phyloP scores from a whole-genome alignment of 140 eudicot species.

The Anethum foeniculum region DNA sequence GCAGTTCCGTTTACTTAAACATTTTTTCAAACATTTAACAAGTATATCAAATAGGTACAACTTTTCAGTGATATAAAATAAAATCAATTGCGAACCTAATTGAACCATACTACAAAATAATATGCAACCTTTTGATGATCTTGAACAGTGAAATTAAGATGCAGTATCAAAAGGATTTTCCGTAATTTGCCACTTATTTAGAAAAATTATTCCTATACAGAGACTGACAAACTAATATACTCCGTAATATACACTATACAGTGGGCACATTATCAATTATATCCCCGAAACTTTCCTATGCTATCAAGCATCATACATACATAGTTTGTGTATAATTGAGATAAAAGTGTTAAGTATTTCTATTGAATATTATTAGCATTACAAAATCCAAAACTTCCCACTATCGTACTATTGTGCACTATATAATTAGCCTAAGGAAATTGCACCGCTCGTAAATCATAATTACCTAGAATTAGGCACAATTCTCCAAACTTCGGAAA shows the following conservation, averaged over 20 bases:
- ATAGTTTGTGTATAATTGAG: not conserved
- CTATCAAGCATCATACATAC: not conserved
- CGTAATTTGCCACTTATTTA: not conserved
- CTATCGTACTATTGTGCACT: not conserved
- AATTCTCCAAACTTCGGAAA: not conserved
- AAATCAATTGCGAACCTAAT: not conserved
- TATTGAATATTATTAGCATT: not conserved
- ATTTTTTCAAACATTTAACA: not conserved
- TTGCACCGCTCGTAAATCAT: not conserved
- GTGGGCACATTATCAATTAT: not conserved
- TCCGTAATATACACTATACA: not conserved
- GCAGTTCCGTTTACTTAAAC: not conserved
- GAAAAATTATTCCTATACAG: not conserved
- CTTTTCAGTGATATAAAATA: not conserved
- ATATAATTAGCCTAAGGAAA: not conserved
- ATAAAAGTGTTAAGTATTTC: not conserved
- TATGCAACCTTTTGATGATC: not conserved
- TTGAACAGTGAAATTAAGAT: not conserved
- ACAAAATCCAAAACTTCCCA: not conserved
- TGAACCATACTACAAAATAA: not conserved
- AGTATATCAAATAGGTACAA: not conserved
- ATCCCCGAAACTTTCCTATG: not conserved
- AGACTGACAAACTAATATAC: not conserved
- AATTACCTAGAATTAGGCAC: not conserved
- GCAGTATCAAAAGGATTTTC: not conserved